These are phyloP conservation scores for Flaveria sonorensis DNA, from an alignment of 129 eudicot species.

Conservation along the genomic window DNA sequence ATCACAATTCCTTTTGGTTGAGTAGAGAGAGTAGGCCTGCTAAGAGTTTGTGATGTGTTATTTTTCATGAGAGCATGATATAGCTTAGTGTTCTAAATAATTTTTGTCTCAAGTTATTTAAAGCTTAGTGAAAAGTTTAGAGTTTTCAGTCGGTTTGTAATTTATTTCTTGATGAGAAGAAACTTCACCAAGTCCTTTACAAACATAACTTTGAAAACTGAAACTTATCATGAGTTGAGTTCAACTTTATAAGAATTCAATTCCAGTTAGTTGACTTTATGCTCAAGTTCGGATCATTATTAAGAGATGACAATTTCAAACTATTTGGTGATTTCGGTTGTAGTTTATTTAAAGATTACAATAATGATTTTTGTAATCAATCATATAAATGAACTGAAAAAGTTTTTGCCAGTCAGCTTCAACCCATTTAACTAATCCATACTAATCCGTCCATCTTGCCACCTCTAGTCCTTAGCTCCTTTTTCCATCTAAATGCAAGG, in stretches of 20 bases:
- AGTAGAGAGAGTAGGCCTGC: neutral
- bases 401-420: neutral
- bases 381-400: neutral
- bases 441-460: neutral
- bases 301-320: neutral
- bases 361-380: neutral
- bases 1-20: constrained; percentile 41
- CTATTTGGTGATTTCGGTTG: neutral
- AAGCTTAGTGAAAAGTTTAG: neutral
- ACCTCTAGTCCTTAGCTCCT: neutral
- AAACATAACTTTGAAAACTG: neutral
- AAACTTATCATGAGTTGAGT: too few relatives aligned
- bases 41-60: constrained; percentile 5
- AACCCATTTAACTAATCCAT: neutral
- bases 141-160: neutral
- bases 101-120: constrained; percentile 1
- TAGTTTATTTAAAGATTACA: neutral
- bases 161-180: neutral
- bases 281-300: neutral
- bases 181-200: neutral
- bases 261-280: neutral
- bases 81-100: constrained; percentile 47
- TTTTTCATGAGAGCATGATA: constrained; percentile 48
- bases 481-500: neutral
- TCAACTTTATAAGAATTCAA: too few relatives aligned